Percentiles rank a stretch among this genome's conserved stretches.
phyloP scores from a whole-genome alignment of 768 basidiomycete genomes.

The Trametes sanguinea region DNA sequence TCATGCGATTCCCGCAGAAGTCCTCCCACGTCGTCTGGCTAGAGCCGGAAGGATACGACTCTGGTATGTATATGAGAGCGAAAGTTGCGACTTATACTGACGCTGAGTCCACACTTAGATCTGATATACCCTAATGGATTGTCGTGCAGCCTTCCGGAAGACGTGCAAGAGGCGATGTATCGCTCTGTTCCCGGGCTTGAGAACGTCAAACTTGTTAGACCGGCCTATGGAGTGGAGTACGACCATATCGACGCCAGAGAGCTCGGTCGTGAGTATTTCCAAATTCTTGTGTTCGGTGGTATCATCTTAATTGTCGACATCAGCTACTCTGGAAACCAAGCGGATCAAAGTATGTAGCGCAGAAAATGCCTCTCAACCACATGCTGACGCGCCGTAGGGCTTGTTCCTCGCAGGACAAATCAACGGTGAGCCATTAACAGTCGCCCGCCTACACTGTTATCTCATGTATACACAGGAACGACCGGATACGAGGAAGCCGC shows the following conservation, averaged over 20 bases:
- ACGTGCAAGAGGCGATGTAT: conserved; percentile 81
- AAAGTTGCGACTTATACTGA: too few species aligned
- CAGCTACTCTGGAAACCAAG: conserved; percentile 85
- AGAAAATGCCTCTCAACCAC: not conserved
- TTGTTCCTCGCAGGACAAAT: conserved; percentile 91
- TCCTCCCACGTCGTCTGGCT: conserved; percentile 78
- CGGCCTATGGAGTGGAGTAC: conserved; percentile 93
- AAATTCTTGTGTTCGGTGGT: not conserved
- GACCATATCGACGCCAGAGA: conserved; percentile 89
- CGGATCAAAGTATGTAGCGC: conserved; percentile 58
- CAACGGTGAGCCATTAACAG: conserved; percentile 51
- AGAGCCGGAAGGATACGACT: conserved; percentile 91
- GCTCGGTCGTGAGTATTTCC: conserved; percentile 55
- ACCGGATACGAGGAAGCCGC: conserved; percentile 96
- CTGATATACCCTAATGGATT: conserved; percentile 90
- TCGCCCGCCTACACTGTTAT: too few species aligned
- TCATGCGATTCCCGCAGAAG: conserved; percentile 76
- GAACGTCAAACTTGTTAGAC: conserved; percentile 77
- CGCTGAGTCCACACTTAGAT: conserved; percentile 44
- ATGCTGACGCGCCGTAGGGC: conserved; percentile 46
- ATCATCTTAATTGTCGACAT: not conserved
- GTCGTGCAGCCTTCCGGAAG: conserved; percentile 85
- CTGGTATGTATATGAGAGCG: conserved; percentile 47
- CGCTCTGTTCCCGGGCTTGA: conserved; percentile 84
- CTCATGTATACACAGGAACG: conserved; percentile 56